Conservation (phyloP, 2,329 filamentous ascomycete species). For the Lachnellula subtilissima region DNA sequence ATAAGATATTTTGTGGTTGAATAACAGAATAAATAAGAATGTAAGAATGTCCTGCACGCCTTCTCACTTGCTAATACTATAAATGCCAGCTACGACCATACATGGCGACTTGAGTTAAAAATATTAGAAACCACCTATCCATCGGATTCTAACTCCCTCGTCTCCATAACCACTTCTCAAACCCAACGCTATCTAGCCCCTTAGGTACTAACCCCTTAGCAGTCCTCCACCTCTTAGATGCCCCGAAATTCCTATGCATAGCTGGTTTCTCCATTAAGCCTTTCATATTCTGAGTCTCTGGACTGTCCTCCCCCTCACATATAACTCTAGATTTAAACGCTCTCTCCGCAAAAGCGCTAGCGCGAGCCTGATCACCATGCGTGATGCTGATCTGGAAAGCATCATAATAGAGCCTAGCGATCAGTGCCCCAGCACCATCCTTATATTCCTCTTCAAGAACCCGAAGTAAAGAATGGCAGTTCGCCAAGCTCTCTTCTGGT, state of each 20-base stretch:
- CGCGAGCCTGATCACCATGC: conserved; percentile 40
- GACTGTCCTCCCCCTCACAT: conserved; percentile 37
- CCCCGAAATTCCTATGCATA: conserved; percentile 3
- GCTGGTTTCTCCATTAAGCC: conserved; percentile 1
- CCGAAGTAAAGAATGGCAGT: conserved; percentile 28
- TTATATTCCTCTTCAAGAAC: conserved; percentile 21
- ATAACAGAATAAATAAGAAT: no score
- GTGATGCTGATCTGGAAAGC: conserved; percentile 37
- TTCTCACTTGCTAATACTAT: no score
- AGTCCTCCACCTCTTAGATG: conserved; percentile 1
- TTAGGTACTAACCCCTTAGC: conserved; percentile 1
- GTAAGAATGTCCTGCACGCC: no score
- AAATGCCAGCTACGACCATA: no score
- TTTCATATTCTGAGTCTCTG: conserved; percentile 23
- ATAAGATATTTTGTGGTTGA: no score
- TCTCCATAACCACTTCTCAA: conserved; percentile 10
- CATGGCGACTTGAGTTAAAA: no score
- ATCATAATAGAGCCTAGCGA: conserved; percentile 36
- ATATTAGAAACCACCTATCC: no score
- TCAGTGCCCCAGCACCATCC: conserved; percentile 12
- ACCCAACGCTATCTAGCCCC: not conserved
- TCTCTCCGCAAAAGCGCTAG: conserved; percentile 37
- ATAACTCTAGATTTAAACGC: conserved; percentile 31
- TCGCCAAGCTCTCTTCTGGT: conserved; percentile 25
- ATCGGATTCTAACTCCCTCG: not conserved